Evolutionary conservation across 345 rosid species (phyloP).

Genomic region (Arabidopsis thaliana): TAIR10.1 NC_003076.8:26076501-26077000

Average conservation of each 20-base stretch:
- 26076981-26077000: slow-evolving; percentile 81
- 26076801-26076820: slow-evolving; percentile 62
- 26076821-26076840: slow-evolving; percentile 78
- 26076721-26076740: neutral
- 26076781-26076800: slow-evolving; percentile 77
- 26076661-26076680: slow-evolving; percentile 73
- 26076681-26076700: slow-evolving; percentile 75
- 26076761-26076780: slow-evolving; percentile 27
- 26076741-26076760: neutral
- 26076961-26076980: slow-evolving; percentile 81
- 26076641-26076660: slow-evolving; percentile 66
- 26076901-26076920: slow-evolving; percentile 1
- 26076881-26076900: neutral
- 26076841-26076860: slow-evolving; percentile 88
- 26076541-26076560: slow-evolving; percentile 61
- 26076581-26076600: slow-evolving; percentile 2
- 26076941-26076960: slow-evolving; percentile 60
- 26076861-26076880: slow-evolving; percentile 29
- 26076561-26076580: slow-evolving; percentile 18
- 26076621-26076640: slow-evolving; percentile 63
- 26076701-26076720: slow-evolving; percentile 59
- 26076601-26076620: neutral
- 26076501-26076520: slow-evolving; percentile 50
- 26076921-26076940: slow-evolving; percentile 7
- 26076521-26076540: slow-evolving; percentile 77